Evolutionary conservation across 1,139 yeast species (phyloP).

Genomic region (Ogataea hybrid): DNA sequence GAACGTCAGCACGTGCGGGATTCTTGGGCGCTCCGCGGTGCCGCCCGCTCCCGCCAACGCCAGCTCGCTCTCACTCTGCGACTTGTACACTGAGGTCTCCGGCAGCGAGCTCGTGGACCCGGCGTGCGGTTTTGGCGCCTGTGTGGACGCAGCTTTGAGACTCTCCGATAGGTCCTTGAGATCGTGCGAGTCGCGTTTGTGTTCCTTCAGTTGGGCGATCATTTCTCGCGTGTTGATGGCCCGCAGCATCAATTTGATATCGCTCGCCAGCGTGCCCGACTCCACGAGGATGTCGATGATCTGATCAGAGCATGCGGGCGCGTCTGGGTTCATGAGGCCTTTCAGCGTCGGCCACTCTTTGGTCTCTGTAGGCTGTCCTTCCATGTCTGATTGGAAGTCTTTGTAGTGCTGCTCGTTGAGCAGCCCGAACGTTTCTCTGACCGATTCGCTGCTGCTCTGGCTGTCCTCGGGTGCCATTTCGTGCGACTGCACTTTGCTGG

Average conservation of each 20-base stretch:
- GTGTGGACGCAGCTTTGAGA: constrained; percentile 14
- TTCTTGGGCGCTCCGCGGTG: neutral
- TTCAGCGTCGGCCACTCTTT: constrained; percentile 31
- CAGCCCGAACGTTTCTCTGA: constrained; percentile 3
- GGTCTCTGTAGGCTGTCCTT: constrained; percentile 4
- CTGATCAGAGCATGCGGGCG: constrained; percentile 43
- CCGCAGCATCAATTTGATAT: constrained; percentile 61
- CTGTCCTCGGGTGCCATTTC: neutral
- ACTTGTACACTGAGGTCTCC: neutral
- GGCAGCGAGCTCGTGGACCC: constrained; percentile 2
- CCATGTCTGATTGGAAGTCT: neutral
- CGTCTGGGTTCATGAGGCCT: constrained; percentile 22
- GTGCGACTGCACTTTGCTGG: neutral
- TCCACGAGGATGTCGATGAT: constrained; percentile 60
- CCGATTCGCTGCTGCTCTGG: constrained; percentile 1
- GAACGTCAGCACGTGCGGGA: constrained; percentile 2
- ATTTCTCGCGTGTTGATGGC: constrained; percentile 61
- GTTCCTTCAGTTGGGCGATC: constrained; percentile 42
- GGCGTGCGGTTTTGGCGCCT: neutral
- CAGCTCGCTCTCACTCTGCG: constrained; percentile 5
- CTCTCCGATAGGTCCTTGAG: constrained; percentile 26
- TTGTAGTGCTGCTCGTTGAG: constrained; percentile 2
- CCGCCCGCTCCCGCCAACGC: neutral
- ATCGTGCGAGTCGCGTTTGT: constrained; percentile 22
- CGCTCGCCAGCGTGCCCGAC: constrained; percentile 57